A percentile compares a stretch with the other conserved stretches of the same genome.
phyloP scores from a whole-genome alignment of 345 rosid species.

The Zanthoxylum bungeanum region DNA sequence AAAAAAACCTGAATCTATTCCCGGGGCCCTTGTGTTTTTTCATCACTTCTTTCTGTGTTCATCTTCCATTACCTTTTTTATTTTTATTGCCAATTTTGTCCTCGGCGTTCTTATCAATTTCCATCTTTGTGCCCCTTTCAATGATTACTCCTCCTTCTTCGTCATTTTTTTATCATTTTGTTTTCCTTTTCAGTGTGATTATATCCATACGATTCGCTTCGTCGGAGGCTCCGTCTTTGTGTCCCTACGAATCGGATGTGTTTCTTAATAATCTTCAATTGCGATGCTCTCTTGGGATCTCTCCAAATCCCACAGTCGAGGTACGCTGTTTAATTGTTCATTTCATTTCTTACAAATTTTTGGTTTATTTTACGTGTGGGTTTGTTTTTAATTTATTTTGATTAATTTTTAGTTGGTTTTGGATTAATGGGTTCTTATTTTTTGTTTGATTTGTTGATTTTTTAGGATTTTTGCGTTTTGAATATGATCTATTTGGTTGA shows the following conservation, averaged over 20 bases:
- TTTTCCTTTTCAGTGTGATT: slow-evolving; percentile 27
- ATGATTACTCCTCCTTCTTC: slow-evolving; percentile 31
- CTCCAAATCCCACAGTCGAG: slow-evolving; percentile 56
- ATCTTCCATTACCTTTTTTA: neutral
- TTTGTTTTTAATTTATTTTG: neutral
- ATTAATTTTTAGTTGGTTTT: neutral
- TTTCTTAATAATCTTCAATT: slow-evolving; percentile 40
- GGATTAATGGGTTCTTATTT: slow-evolving; percentile 2
- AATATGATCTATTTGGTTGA: neutral
- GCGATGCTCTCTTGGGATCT: slow-evolving; percentile 57
- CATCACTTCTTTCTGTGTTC: neutral
- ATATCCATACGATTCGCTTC: slow-evolving; percentile 31
- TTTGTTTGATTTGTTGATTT: slow-evolving; percentile 8
- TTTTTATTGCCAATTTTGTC: slow-evolving; percentile 17
- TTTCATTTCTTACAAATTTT: neutral
- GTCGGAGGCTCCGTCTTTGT: slow-evolving; percentile 35
- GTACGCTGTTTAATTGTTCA: slow-evolving; percentile 26
- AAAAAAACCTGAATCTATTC: neutral
- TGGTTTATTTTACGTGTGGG: neutral
- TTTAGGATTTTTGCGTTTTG: neutral
- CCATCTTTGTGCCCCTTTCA: neutral
- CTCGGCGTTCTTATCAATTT: neutral
- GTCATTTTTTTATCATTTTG: slow-evolving; percentile 19
- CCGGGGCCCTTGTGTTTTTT: neutral
- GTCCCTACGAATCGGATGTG: slow-evolving; percentile 37